Evolutionary conservation across 2,329 filamentous ascomycete species (phyloP).

Genomic region (Cordyceps javanica): DNA sequence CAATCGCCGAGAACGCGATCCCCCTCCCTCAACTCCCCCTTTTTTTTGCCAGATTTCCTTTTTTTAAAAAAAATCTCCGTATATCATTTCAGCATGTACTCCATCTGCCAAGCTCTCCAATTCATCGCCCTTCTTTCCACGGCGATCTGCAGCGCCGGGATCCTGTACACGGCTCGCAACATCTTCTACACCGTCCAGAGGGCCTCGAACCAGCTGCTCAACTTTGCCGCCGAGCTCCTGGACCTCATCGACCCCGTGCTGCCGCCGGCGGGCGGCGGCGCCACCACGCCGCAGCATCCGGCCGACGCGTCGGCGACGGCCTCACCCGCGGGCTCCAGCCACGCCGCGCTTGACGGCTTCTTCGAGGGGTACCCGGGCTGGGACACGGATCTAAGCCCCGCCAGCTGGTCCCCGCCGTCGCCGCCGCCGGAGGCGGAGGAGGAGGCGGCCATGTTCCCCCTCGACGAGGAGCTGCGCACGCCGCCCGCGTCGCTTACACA

Average conservation of each 20-base stretch:
- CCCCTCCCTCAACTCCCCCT: too few species aligned
- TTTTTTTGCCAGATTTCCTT: too few species aligned
- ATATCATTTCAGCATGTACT: neutral
- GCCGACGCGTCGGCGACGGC: too few species aligned
- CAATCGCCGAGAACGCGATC: too few species aligned
- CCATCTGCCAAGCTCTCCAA: neutral
- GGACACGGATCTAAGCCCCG: neutral
- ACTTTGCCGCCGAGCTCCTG: neutral
- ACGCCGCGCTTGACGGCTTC: too few species aligned
- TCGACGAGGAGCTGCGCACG: neutral
- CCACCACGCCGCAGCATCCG: too few species aligned
- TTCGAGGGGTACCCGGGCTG: too few species aligned
- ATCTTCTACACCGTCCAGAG: neutral
- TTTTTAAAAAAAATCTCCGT: too few species aligned
- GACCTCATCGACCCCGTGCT: neutral
- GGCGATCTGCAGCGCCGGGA: neutral
- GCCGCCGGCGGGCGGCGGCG: neutral
- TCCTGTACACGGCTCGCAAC: neutral
- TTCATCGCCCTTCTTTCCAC: neutral
- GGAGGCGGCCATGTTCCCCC: neutral
- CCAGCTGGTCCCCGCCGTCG: neutral
- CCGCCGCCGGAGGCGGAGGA: neutral
- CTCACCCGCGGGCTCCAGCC: too few species aligned
- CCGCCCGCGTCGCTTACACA: neutral
- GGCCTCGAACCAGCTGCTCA: neutral